Conservation (phyloP, 2,329 filamentous ascomycete genomes). For the Colletotrichum gloeosporioides region DNA sequence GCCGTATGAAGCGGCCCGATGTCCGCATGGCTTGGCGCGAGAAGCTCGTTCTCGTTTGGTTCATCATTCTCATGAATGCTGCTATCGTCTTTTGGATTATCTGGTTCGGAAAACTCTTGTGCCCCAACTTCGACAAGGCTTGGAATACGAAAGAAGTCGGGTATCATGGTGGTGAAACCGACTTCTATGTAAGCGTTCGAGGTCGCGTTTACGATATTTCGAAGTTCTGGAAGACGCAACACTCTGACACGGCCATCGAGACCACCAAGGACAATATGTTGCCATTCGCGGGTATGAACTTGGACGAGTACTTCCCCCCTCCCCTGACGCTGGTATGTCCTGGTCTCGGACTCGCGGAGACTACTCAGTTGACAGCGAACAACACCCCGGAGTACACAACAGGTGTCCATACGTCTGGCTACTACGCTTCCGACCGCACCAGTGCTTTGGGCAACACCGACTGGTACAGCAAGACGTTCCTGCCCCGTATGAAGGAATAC, state of each 20-base stretch:
- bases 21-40: conserved; percentile 98
- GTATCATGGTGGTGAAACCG: conserved; percentile 72
- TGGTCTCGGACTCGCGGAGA: conserved; percentile 68
- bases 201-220: conserved; percentile 92
- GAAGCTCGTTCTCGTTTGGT: conserved; percentile 81
- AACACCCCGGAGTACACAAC: conserved; percentile 59
- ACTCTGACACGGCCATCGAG: conserved; percentile 75
- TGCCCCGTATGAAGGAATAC: conserved; percentile 81
- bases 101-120: conserved; percentile 81
- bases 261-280: conserved; percentile 72
- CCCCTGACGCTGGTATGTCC: conserved; percentile 79
- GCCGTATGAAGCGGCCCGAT: conserved; percentile 96
- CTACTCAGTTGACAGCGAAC: conserved; percentile 66
- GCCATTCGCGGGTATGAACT: conserved; percentile 76
- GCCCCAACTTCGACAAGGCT: conserved; percentile 89
- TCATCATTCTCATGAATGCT: conserved; percentile 84
- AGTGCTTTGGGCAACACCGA: conserved; percentile 65
- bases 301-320: conserved; percentile 86
- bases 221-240: conserved; percentile 84
- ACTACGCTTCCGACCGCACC: conserved; percentile 56
- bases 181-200: conserved; percentile 87
- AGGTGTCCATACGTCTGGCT: conserved; percentile 76
- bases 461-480: conserved; percentile 81
- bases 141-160: conserved; percentile 77
- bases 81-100: conserved; percentile 92